These are phyloP conservation scores for Termitomyces sp. DNA, from an alignment of 768 basidiomycete species.

Conservation along the genomic window DNA sequence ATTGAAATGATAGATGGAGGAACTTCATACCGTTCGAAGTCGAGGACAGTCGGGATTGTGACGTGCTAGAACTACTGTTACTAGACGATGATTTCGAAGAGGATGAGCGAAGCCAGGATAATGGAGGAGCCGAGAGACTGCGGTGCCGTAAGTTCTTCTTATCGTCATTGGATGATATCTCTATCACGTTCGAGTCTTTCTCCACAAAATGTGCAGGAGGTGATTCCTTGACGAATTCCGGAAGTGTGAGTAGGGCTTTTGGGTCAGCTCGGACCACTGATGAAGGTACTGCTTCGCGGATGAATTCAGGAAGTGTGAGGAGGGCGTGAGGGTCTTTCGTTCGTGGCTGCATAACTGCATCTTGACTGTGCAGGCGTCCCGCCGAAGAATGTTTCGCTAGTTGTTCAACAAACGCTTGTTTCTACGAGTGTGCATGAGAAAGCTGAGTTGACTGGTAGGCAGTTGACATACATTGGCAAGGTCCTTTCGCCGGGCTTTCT, in stretches of 20 bases:
- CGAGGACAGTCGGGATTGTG: slow-evolving; percentile 13
- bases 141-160: slow-evolving; percentile 36
- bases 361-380: slow-evolving; percentile 75
- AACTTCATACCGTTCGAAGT: slow-evolving; percentile 15
- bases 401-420: slow-evolving; percentile 70
- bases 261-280: slow-evolving; percentile 28
- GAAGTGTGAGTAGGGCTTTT: slow-evolving; percentile 47
- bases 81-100: slow-evolving; percentile 19
- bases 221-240: slow-evolving; percentile 54
- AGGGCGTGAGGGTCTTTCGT: slow-evolving; percentile 46
- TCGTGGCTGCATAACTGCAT: slow-evolving; percentile 50
- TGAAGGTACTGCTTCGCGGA: slow-evolving; percentile 45
- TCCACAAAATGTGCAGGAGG: slow-evolving; percentile 24
- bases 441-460: not conserved
- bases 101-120: slow-evolving; percentile 48
- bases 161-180: slow-evolving; percentile 13
- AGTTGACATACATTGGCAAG: slow-evolving; percentile 48
- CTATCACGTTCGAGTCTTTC: slow-evolving; percentile 7
- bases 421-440: slow-evolving; percentile 30
- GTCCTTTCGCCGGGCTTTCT: slow-evolving; percentile 53
- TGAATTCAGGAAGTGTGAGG: slow-evolving; percentile 58
- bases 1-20: not conserved
- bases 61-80: slow-evolving; percentile 3
- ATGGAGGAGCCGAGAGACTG: slow-evolving; percentile 55
- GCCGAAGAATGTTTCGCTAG: slow-evolving; percentile 65